phyloP scores from a whole-genome alignment of 176 grass and related monocot species.

The Dendrocalamus sinicus region DNA sequence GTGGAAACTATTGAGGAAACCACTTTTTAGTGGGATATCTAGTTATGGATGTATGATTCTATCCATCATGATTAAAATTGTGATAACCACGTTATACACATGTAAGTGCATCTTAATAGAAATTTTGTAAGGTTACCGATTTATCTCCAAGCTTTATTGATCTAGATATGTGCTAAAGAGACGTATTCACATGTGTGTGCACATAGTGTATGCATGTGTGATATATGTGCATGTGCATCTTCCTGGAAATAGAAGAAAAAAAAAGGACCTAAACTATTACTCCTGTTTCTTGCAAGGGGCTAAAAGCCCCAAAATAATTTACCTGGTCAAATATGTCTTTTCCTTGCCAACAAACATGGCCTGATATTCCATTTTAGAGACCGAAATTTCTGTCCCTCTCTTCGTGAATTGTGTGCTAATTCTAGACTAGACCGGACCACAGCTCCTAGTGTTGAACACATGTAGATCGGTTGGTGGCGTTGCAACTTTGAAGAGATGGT shows the following conservation, averaged over 20 bases:
- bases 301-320: neutral
- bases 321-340: neutral
- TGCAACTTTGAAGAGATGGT: constrained; percentile 8
- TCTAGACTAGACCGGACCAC: neutral
- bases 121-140: too few relatives aligned
- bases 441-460: neutral
- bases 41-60: too few relatives aligned
- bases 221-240: too few relatives aligned
- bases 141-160: too few relatives aligned
- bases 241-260: too few relatives aligned
- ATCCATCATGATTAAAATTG: too few relatives aligned
- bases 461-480: constrained; percentile 31
- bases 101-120: too few relatives aligned
- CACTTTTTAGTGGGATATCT: accelerated
- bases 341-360: neutral
- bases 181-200: too few relatives aligned
- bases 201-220: too few relatives aligned
- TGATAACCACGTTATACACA: too few relatives aligned
- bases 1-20: neutral
- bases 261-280: neutral
- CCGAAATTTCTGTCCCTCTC: neutral
- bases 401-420: neutral
- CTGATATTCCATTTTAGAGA: neutral
- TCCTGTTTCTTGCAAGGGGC: neutral
- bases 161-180: too few relatives aligned